A percentile compares a stretch with the other conserved stretches of the same genome.
phyloP scores from a whole-genome alignment of 2,329 filamentous ascomycete genomes.

The Alternaria gansuensis region DNA sequence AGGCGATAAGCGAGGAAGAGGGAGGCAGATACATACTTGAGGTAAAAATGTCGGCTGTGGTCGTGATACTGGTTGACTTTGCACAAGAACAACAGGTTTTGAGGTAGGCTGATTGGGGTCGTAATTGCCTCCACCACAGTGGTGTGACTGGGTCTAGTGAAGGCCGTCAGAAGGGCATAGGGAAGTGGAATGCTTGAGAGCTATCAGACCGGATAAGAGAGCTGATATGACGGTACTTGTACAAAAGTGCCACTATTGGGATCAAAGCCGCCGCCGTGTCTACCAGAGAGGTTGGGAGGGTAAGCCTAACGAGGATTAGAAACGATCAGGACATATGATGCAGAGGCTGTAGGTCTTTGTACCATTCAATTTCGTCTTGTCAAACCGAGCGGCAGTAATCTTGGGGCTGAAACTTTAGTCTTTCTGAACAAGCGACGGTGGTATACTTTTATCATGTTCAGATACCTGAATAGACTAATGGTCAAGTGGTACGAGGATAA shows the following conservation, averaged over 20 bases:
- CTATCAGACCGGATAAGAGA: conserved; percentile 19
- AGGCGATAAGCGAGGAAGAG: not conserved
- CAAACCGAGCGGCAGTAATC: not conserved
- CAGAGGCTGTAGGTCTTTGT: not conserved
- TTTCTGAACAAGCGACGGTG: not conserved
- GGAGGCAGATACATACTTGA: conserved; percentile 20
- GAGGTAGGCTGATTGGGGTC: conserved; percentile 26
- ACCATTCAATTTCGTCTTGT: conserved; percentile 26
- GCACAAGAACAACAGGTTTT: conserved; percentile 13
- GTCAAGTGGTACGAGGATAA: not conserved
- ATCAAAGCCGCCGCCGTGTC: conserved; percentile 38
- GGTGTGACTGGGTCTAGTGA: conserved; percentile 4
- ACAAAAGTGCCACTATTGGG: conserved; percentile 27
- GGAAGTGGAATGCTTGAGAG: not conserved
- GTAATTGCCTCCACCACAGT: conserved; percentile 30
- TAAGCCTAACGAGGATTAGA: conserved; percentile 32
- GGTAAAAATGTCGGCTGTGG: conserved; percentile 18
- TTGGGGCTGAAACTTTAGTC: not conserved
- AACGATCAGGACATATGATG: not conserved
- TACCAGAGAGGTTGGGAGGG: conserved; percentile 17
- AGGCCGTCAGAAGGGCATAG: not conserved
- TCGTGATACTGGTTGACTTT: conserved; percentile 20
- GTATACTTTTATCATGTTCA: conserved; percentile 6
- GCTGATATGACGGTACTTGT: conserved; percentile 10
- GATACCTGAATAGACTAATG: not conserved